phyloP scores from a whole-genome alignment of 2,329 filamentous ascomycete genomes.

The Macrophomina phaseolina region DNA sequence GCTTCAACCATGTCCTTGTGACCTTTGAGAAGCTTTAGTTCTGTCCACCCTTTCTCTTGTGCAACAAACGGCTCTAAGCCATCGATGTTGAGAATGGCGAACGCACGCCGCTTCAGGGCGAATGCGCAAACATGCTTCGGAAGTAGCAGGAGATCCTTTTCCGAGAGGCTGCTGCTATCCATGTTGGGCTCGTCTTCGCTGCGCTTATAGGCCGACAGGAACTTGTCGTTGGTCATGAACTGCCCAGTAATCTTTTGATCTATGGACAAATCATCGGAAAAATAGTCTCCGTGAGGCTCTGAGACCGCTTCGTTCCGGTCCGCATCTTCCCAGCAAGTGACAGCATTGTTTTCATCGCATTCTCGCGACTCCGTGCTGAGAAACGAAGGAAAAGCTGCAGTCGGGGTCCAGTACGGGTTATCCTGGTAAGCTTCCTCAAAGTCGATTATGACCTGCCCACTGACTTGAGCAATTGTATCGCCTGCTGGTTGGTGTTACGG shows the following conservation, averaged over 20 bases:
- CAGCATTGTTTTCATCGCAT: too few relatives aligned
- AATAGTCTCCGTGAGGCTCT: not conserved
- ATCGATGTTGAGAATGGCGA: constrained; percentile 30
- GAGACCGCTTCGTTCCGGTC: not conserved
- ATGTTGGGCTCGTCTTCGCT: not conserved
- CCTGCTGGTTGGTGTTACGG: not conserved
- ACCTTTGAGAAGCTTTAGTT: constrained; percentile 32
- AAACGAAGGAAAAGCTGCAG: not conserved
- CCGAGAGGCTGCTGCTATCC: constrained; percentile 9
- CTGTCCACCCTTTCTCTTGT: not conserved
- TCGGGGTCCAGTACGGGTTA: constrained; percentile 29
- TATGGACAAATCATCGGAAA: not conserved
- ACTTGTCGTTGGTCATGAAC: not conserved
- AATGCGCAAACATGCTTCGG: constrained; percentile 34
- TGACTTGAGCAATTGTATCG: constrained; percentile 31
- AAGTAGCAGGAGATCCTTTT: constrained; percentile 29
- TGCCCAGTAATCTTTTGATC: not conserved
- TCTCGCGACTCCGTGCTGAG: not conserved
- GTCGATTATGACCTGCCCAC: constrained; percentile 37
- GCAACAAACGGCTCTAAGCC: constrained; percentile 22
- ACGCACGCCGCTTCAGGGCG: constrained; percentile 35
- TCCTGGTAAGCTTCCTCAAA: constrained; percentile 33
- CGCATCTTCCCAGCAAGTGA: not conserved
- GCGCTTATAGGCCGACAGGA: not conserved
- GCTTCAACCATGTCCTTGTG: constrained; percentile 35